Base-by-base conservation (phyloP, 352 stramenopile genomes). In the Globisporangium cystogenes region DNA sequence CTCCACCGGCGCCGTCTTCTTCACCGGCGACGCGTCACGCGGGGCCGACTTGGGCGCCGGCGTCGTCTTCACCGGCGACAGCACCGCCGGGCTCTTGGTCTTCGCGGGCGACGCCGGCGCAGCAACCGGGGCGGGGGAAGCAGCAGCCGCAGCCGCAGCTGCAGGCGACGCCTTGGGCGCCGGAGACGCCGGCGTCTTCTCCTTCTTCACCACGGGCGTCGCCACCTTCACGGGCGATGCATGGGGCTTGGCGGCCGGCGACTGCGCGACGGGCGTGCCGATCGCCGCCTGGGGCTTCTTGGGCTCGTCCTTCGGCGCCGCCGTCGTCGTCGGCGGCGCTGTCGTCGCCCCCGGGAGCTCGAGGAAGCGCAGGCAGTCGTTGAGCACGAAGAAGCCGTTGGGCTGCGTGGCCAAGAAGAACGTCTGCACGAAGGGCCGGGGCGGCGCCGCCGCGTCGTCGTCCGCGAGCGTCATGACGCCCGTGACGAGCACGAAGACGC, bases 371-470 rank as follows among this genome's bases (percentile, higher is more conserved):
- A 95, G 57, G 59, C 82, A 90, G 59, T 95, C 84, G 59, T 95
- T 95, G 29, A 93, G 62, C 50, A 95, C 80, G 68, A 95, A 95
- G 68, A 89, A 95, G 7, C 84, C 84, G 48, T 93, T 95, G 36
- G 82, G 77, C 63, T 95, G 84, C 61, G 90, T 80, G 23, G 84
- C 84, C 33, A 95, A 51, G 67, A 93, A 93, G 60, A 95, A 95
- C 16, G 82, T 93, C 67, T 95, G 84, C 52, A 93, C 84, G 51
- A 95, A 95, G 8, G 79, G 82, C 65, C 86, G 81, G 12, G 84
- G 80, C 44, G 60, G 51, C 12, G 67, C 48, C 11, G 67, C 48
- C 26, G 26, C 26, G 26, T 29, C 26, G 46, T 53, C 77, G 53
- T 56, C 45, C 8, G 64, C 68, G 48, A 95, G 66, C 70, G 80